Base-by-base conservation (phyloP, 2,329 filamentous ascomycete genomes). In the Paraphaeosphaeria minitans region DNA sequence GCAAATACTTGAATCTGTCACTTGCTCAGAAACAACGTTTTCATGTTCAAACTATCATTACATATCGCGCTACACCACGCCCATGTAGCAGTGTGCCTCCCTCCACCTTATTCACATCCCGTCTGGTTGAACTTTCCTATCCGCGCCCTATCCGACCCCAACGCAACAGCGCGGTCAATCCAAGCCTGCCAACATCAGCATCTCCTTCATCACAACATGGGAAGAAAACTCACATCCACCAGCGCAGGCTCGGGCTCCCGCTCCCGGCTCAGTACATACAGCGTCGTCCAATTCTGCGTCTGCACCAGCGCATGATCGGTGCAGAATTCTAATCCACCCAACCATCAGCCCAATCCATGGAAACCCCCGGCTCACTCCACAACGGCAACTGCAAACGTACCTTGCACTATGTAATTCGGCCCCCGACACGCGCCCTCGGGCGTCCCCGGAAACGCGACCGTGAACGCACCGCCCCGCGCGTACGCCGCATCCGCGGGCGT, bases 371-470 rank as follows among this genome's bases (percentile, higher is more conserved):
- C n/a, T n/a, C n/a, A n/a, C n/a, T n/a, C n/a, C n/a, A n/a, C n/a
- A n/a, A n/a, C n/a, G n/a, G n/a, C n/a, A n/a, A n/a, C n/a, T n/a
- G n/a, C n/a, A n/a, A n/a, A 21, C 62, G 1, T 59, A 69, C 68
- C 68, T 59, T 73, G 69, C 21, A 73, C 71, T 49, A 73, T 70
- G 52, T 73, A 73, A 49, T 71, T 72, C 0, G 70, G 69, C 14
- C 70, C 69, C 0, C 62, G 66, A 53, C 69, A 73, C 48, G 13
- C 41, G 14, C 29, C 19, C n/a, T 14, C 41, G 6, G 65, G 55
- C 3, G 60, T 63, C 1, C 61, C 58, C 14, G 68, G 70, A 49
- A 72, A 73, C 45, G 52, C 61, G 53, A 73, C 69, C 6, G 61
- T 57, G 14, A 73, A 71, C 7, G 60, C 66, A 5, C 69, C 69